These are phyloP conservation scores for Letharia lupina DNA, from an alignment of 495 filamentous ascomycete genomes.

Conservation along the genomic window DNA sequence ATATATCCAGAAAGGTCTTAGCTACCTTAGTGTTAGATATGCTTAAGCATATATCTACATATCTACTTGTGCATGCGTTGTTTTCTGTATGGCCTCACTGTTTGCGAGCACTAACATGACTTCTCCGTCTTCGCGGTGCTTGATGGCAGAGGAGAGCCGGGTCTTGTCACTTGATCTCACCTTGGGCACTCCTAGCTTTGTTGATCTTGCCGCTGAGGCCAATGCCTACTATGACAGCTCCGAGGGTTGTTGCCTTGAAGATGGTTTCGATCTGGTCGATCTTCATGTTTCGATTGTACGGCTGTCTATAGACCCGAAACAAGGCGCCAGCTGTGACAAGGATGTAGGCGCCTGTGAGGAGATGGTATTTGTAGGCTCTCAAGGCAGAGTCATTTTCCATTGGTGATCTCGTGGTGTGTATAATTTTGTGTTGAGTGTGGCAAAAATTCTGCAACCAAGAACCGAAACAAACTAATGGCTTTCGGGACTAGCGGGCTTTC, in stretches of 20 bases:
- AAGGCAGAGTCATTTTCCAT: neutral
- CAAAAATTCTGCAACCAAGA: neutral
- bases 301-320: slow-evolving; percentile 8
- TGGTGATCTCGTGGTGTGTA: neutral
- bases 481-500: too few relatives aligned
- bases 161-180: too few relatives aligned
- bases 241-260: slow-evolving; percentile 10
- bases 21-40: too few relatives aligned
- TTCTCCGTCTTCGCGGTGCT: neutral
- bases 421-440: neutral
- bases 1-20: too few relatives aligned
- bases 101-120: too few relatives aligned
- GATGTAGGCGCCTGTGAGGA: slow-evolving; percentile 2
- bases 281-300: slow-evolving; percentile 8
- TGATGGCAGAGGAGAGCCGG: neutral
- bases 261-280: slow-evolving; percentile 15
- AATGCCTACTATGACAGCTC: slow-evolving; percentile 5
- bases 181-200: slow-evolving; percentile 3
- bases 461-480: too few relatives aligned
- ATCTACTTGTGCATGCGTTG: too few relatives aligned
- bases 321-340: slow-evolving; percentile 8
- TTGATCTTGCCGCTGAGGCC: slow-evolving; percentile 6
- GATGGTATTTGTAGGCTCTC: neutral
- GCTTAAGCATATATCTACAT: too few relatives aligned
- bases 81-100: too few relatives aligned